These are phyloP conservation scores for Aspergillus bertholletiae DNA, from an alignment of 495 filamentous ascomycete species.

Conservation along the genomic window DNA sequence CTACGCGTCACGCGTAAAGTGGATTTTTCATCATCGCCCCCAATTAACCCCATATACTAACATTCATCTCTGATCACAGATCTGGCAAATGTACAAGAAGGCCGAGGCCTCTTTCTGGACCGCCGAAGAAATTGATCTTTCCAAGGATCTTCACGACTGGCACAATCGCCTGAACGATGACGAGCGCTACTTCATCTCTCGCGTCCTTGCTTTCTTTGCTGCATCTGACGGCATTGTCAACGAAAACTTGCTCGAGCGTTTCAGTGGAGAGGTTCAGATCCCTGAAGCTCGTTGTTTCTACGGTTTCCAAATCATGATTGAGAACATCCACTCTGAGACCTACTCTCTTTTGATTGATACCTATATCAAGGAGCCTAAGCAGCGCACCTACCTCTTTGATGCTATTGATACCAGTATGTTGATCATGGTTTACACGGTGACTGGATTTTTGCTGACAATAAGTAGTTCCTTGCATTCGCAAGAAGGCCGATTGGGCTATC, in stretches of 20 bases:
- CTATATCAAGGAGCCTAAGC: conserved; percentile 98
- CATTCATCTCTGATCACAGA: conserved; percentile 45
- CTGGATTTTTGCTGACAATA: conserved; percentile 24
- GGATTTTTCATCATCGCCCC: conserved; percentile 27
- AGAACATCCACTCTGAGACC: conserved; percentile 99
- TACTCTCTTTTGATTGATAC: conserved; percentile 99
- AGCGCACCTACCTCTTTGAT: conserved; percentile 93
- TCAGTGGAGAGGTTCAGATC: conserved; percentile 94
- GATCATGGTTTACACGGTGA: neutral
- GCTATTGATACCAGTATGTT: conserved; percentile 91
- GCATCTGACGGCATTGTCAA: conserved; percentile 99
- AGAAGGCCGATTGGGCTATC: conserved; percentile 98
- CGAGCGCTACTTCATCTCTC: conserved; percentile 96
- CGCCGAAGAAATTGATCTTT: conserved; percentile 97
- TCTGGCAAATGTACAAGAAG: conserved; percentile 99
- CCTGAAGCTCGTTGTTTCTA: conserved; percentile 99
- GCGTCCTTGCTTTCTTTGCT: conserved; percentile 98
- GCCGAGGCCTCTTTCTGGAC: conserved; percentile 99
- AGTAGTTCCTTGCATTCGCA: conserved; percentile 85
- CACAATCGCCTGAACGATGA: conserved; percentile 95
- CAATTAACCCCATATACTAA: conserved; percentile 10
- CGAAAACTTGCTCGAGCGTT: conserved; percentile 97
- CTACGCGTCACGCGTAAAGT: conserved; percentile 70
- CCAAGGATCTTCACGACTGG: conserved; percentile 98
- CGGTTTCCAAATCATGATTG: conserved; percentile 99